Evolutionary conservation across 2,329 filamentous ascomycete species (phyloP), one percentile per base, ranked within the genome.

Genomic region (Talaromyces amestolkiae): DNA sequence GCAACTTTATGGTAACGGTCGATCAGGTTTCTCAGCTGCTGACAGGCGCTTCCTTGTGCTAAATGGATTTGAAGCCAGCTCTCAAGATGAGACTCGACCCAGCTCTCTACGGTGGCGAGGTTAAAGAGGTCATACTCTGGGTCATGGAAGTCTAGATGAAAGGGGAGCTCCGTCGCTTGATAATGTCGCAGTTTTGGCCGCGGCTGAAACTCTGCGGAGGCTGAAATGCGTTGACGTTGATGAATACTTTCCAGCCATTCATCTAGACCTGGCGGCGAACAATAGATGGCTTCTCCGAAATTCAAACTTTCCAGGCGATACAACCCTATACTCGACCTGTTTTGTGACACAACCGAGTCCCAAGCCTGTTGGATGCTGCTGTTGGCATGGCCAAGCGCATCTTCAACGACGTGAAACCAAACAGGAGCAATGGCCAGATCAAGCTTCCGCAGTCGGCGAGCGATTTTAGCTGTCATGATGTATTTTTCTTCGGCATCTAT

Each of bases 401-500:
- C 61, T 63, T 58, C 6, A 15, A 63, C 24, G 33, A 37, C 37
- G 7, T 1, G 27, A 33, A 63, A 58, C 49, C 49, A 63, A 47
- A 37, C 15, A 1, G 61, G 47, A 56, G 10, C 24, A 24, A 10
- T 19, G n/a, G 49, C 6, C 10, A 63, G 37, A n/a, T 49, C 62
- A 49, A 64, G 62, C 17, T 64, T 64, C 3, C 41, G 62, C 4
- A 59, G 10, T 51, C 27, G 62, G 11, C 31, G 39, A 41, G 53
- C 27, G 62, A 64, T 64, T 49, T 64, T 64, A 9, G 62, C 41
- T 5, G 53, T 49, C 61, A 64, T 64, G 15, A 64, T 58, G 53
- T 64, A 64, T 2, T 10, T 49, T 2, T 31, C 3, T 15, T 64
- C 41, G 7, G 39, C 22, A 19, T 17, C 1, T 58, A 58, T 64